These are phyloP conservation scores for Alternaria sp. DNA, from an alignment of 2,329 filamentous ascomycete genomes.

Conservation along the genomic window DNA sequence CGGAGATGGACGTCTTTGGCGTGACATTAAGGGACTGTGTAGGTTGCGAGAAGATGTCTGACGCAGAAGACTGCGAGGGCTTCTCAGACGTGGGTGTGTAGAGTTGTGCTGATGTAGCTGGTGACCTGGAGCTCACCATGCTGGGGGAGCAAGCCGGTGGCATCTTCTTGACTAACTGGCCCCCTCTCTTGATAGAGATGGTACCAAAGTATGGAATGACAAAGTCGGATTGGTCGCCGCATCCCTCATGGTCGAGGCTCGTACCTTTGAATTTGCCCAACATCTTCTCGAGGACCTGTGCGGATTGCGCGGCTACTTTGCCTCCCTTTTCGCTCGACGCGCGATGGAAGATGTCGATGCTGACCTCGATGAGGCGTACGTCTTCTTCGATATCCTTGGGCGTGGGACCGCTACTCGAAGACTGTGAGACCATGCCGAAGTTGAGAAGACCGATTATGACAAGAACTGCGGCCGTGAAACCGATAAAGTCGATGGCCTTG, in stretches of 20 bases:
- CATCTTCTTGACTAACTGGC: slow-evolving; percentile 20
- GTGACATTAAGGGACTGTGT: slow-evolving; percentile 22
- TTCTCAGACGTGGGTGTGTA: slow-evolving; percentile 25
- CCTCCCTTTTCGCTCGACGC: slow-evolving; percentile 53
- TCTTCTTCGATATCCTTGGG: slow-evolving; percentile 47
- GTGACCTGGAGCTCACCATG: slow-evolving; percentile 3
- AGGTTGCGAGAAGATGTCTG: slow-evolving; percentile 22
- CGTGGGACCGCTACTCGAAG: slow-evolving; percentile 11
- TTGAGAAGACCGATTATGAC: slow-evolving; percentile 55
- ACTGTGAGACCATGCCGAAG: slow-evolving; percentile 31
- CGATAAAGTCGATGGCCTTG: slow-evolving; percentile 58
- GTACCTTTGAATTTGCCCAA: slow-evolving; percentile 37
- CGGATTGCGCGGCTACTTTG: slow-evolving; percentile 51
- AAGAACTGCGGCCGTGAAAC: slow-evolving; percentile 56
- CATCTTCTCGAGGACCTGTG: slow-evolving; percentile 51
- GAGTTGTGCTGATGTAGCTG: slow-evolving; percentile 8
- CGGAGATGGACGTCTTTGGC: slow-evolving; percentile 23
- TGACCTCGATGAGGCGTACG: slow-evolving; percentile 49
- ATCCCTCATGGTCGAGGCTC: slow-evolving; percentile 13
- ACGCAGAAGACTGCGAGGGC: slow-evolving; percentile 15
- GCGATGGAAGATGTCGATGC: slow-evolving; percentile 53
- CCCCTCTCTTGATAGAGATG: slow-evolving; percentile 48
- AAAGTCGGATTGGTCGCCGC: slow-evolving; percentile 34
- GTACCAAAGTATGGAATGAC: slow-evolving; percentile 55
- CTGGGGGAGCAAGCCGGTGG: slow-evolving; percentile 5